Base-by-base conservation (phyloP, 2,329 filamentous ascomycete species). In the Leptographium lundbergii region DNA sequence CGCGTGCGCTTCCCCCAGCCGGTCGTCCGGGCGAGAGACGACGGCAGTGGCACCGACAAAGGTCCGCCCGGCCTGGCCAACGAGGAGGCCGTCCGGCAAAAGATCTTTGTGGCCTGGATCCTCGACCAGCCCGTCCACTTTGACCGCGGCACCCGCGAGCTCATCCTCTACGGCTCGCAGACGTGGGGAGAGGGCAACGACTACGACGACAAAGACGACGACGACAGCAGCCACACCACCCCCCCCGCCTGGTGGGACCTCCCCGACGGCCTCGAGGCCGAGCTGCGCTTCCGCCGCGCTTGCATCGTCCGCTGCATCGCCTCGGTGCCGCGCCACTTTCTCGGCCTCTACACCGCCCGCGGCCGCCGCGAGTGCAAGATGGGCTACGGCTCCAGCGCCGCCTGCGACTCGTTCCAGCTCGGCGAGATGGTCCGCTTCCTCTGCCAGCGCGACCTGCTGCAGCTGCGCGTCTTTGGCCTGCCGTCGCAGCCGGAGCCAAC, bases 401-500 rank as follows among this genome's bases (percentile, higher is more conserved):
- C 86, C 50, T 91, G 88, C 69, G 88, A 91, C 71, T 85, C 83
- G 2, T 91, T 87, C 66, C 88, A 91, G 70, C 79, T 91, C 1
- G 88, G 87, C 25, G 86, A 91, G 71, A 88, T 88, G 77, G 72
- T 89, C 63, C 84, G 83, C 64, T 91, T 91, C 70, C 79, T 91
- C 42, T 72, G 76, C 17, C 77, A 78, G 63, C 82, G 82, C 63
- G 77, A 79, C 32, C 79, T 88, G 0, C 66, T 89, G 4, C 80
- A 77, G 45, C 71, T 89, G 1, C 74, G 79, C 7, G 79, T 83
- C 66, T 82, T 81, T 62, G 76, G 77, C 72, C 36, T 2, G 32
- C 2, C 32, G 32, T 17, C 36, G 34, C 29, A 5, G 29, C 29
- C 42, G 42, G 11, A 14, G 39, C 7, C 52, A 6, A 22, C 52